Percentiles rank a stretch among this genome's conserved stretches.
Evolutionary conservation across 2,329 filamentous ascomycete genomes (phyloP).

Genomic region (Penicillium sclerotigenum): DNA sequence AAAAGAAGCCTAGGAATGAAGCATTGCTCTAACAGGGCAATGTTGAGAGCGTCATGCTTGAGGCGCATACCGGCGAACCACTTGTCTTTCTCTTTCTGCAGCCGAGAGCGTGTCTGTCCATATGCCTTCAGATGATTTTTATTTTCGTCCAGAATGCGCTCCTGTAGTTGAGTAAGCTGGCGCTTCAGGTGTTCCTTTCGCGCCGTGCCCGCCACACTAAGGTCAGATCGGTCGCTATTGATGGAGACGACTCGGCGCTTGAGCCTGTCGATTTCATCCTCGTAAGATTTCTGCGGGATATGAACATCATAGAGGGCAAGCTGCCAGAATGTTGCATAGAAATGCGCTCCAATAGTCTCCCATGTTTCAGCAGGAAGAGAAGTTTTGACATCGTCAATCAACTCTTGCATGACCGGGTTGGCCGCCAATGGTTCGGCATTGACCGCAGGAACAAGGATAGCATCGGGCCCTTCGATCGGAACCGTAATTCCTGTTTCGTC

Average conservation of each 20-base stretch:
- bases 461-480: constrained; percentile 15
- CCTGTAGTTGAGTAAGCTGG: constrained; percentile 64
- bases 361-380: constrained; percentile 63
- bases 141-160: constrained; percentile 69
- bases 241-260: constrained; percentile 65
- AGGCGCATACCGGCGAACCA: constrained; percentile 71
- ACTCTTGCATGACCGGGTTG: constrained; percentile 68
- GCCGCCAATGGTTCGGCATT: constrained; percentile 50
- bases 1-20: constrained; percentile 83
- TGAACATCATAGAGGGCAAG: constrained; percentile 77
- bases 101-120: constrained; percentile 63
- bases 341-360: constrained; percentile 69
- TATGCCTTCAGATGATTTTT: constrained; percentile 66
- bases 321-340: constrained; percentile 92
- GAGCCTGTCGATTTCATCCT: constrained; percentile 67
- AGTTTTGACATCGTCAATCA: constrained; percentile 66
- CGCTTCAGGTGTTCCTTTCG: constrained; percentile 70
- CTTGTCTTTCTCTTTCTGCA: constrained; percentile 70
- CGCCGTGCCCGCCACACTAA: constrained; percentile 62
- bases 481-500: constrained; percentile 19
- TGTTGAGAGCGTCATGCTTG: constrained; percentile 66
- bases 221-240: constrained; percentile 68
- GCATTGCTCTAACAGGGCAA: constrained; percentile 81
- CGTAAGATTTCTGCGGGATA: constrained; percentile 73
- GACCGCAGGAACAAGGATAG: constrained; percentile 13